Conservation (phyloP, 257 asterid species). For the Euphrasia confusa region DNA sequence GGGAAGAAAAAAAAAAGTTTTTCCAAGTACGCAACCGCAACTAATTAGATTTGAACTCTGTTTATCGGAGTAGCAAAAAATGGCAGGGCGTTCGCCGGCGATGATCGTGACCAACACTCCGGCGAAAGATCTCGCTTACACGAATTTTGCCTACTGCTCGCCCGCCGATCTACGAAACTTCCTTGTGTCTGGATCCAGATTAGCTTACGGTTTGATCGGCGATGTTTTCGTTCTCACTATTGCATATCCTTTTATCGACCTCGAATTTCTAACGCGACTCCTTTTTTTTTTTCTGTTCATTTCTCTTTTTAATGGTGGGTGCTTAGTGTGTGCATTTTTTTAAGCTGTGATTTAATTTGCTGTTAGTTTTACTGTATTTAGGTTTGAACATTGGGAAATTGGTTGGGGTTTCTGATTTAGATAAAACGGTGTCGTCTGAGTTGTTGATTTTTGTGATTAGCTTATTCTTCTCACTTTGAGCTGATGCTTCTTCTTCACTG, state of each 20-base stretch:
- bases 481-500: background rate
- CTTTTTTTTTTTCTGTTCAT: too few species aligned
- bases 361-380: background rate
- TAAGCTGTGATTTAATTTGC: background rate
- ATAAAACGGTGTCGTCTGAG: too few species aligned
- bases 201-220: conserved; percentile 54
- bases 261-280: background rate
- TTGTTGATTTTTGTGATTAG: background rate
- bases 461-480: conserved; percentile 1
- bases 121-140: conserved; percentile 64
- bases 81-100: conserved; percentile 54
- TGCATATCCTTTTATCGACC: conserved; percentile 65
- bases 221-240: conserved; percentile 71
- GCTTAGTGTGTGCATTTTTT: too few species aligned
- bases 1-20: too few species aligned
- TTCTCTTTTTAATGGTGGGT: too few species aligned
- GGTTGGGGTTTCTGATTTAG: background rate
- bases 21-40: too few species aligned
- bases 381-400: background rate
- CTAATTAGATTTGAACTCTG: too few species aligned
- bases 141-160: conserved; percentile 74
- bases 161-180: conserved; percentile 66
- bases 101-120: conserved; percentile 87
- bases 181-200: conserved; percentile 55
- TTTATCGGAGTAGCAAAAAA: conserved; percentile 3